Evolutionary conservation across 2,329 filamentous ascomycete species (phyloP), one percentile per base, ranked within the genome.

Genomic region (Mycosphaerella sp.): DNA sequence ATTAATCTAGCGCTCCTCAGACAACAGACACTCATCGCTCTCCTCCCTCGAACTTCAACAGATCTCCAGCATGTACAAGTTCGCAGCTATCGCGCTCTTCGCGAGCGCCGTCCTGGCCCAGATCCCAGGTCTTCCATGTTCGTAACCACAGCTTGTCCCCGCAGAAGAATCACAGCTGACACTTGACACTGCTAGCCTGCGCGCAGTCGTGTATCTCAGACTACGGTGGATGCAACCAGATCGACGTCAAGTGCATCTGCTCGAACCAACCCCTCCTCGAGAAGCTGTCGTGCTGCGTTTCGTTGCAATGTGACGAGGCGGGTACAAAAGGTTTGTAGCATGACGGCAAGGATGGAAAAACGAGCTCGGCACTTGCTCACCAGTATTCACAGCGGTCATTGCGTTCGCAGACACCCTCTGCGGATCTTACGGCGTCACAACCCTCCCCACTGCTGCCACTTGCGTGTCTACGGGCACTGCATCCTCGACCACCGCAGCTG

Each of bases 191-290:
- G 18, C 36, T 27, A 17, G 37, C 44, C 13, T 68, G 66, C 55
- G 63, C 65, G 3, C 52, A 57, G 41, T 53, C 56, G 37, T 74
- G 72, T 54, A 66, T 72, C 14, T 65, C 66, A 34, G 62, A 52
- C 56, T 68, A 70, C 30, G 69, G 68, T 37, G 65, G 63, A 46
- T 74, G 72, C 60, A 51, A 55, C 35, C 53, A 59, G 5, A 55
- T 73, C 52, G 68, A 73, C 44, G 64, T 73, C 45, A 59, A 63
- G 32, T 74, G 72, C 59, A 71, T 74, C 54, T 74, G 72, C 61
- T 59, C 56, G 21, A 72, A 70, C 62, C 52, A 49, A 2, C 54
- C 56, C 2, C 62, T 70, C 30, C 68, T 74, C 47, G 43, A 52
- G 35, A 61, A 58, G 10, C 59, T 74, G 25, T 67, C 69, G 2